These are phyloP conservation scores for Arthroderma sp. DNA, from an alignment of 2,329 filamentous ascomycete genomes.

Conservation along the genomic window DNA sequence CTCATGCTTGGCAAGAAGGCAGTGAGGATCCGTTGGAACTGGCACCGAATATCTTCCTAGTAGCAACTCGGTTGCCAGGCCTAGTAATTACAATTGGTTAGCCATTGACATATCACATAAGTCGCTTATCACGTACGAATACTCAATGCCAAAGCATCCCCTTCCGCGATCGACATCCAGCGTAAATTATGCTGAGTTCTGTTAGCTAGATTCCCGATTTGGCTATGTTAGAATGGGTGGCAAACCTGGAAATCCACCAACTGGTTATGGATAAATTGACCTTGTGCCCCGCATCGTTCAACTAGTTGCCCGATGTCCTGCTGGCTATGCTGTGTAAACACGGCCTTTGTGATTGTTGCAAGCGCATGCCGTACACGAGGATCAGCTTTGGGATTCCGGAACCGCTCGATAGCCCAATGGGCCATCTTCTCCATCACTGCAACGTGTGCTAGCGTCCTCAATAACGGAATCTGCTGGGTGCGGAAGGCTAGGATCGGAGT, in stretches of 20 bases:
- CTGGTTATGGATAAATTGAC: slow-evolving; percentile 1
- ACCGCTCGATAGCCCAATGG: not conserved
- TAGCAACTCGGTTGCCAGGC: slow-evolving; percentile 1
- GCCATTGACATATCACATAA: not conserved
- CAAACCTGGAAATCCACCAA: slow-evolving; percentile 1
- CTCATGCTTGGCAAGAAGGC: slow-evolving; percentile 1
- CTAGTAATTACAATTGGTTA: not conserved
- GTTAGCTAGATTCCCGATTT: not conserved
- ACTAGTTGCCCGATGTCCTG: not conserved
- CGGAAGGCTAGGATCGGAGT: not conserved
- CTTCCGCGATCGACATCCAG: not conserved
- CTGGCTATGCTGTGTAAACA: not conserved
- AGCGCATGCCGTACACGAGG: not conserved
- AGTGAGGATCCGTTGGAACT: not conserved
- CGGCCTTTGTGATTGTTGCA: not conserved
- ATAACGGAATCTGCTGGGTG: slow-evolving; percentile 2
- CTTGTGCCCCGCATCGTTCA: slow-evolving; percentile 1
- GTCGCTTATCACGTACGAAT: not conserved
- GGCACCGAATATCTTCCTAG: slow-evolving; percentile 1
- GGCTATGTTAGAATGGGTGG: not conserved
- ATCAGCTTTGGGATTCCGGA: not conserved
- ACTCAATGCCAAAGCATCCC: not conserved
- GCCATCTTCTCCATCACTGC: slow-evolving; percentile 1
- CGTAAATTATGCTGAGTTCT: not conserved
- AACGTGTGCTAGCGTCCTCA: slow-evolving; percentile 1